Evolutionary conservation across 352 stramenopile species (phyloP).

Genomic region (Pythium vanterpoolii): DNA sequence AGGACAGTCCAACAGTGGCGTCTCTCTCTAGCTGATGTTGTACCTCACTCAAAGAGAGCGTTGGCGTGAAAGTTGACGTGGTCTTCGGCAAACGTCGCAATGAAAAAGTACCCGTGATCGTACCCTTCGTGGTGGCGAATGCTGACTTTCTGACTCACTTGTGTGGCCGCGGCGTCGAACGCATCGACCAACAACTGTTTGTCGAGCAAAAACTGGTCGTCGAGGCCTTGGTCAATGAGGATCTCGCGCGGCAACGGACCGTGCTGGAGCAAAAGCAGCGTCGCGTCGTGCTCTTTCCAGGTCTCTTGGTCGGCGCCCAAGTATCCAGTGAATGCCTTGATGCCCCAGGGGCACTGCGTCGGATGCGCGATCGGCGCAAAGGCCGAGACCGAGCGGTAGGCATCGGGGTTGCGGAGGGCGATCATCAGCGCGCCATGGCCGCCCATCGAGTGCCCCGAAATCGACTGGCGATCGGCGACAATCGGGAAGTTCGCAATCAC

Average conservation of each 20-base stretch:
- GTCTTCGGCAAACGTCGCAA: conserved; percentile 94
- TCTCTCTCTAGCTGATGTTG: background rate
- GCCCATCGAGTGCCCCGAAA: conserved; percentile 97
- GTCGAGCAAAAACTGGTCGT: conserved; percentile 86
- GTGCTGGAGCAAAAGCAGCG: conserved; percentile 77
- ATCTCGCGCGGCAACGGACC: conserved; percentile 69
- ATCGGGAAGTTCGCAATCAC: conserved; percentile 86
- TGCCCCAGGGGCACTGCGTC: conserved; percentile 95
- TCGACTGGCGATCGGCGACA: conserved; percentile 80
- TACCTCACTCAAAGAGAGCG: conserved; percentile 43
- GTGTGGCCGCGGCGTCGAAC: conserved; percentile 81
- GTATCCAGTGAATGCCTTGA: conserved; percentile 98
- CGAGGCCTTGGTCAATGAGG: conserved; percentile 87
- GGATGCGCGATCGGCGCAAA: conserved; percentile 97
- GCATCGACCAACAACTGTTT: conserved; percentile 91
- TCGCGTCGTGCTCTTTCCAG: conserved; percentile 92
- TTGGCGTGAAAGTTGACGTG: conserved; percentile 94
- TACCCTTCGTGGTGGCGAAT: conserved; percentile 90
- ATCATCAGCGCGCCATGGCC: conserved; percentile 96
- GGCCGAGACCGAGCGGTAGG: conserved; percentile 93
- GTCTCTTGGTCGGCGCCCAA: conserved; percentile 88
- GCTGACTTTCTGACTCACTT: conserved; percentile 77
- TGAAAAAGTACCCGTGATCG: conserved; percentile 98
- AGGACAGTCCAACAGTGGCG: background rate
- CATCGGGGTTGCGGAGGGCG: conserved; percentile 85